phyloP scores from a whole-genome alignment of 164 flowering plant genomes.

The Litsea cubeba region DNA sequence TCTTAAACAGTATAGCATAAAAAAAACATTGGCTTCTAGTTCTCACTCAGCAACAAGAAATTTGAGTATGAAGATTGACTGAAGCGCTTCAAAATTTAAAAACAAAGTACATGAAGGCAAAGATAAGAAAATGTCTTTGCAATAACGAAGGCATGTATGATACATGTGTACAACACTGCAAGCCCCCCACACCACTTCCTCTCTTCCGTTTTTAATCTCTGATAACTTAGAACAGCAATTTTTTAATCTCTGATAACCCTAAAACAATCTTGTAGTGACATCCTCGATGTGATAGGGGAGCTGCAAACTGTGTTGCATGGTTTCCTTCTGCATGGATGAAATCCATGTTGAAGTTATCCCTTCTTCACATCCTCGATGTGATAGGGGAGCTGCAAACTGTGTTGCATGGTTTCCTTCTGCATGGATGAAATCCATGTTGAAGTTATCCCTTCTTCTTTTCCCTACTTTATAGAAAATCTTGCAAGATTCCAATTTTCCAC shows the following conservation, averaged over 20 bases:
- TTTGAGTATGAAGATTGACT: background rate
- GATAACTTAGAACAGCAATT: background rate
- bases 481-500: background rate
- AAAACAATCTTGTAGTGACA: background rate
- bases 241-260: no score
- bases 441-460: background rate
- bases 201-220: background rate
- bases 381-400: background rate
- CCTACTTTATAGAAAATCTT: background rate
- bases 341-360: background rate
- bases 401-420: background rate
- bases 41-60: background rate
- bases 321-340: background rate
- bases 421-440: background rate
- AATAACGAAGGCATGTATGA: no score
- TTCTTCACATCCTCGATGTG: background rate
- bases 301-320: background rate
- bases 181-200: no score
- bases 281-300: background rate
- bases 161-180: background rate
- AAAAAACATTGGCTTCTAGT: background rate
- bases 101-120: background rate
- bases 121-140: background rate
- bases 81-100: background rate
- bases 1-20: background rate